Percentiles rank a stretch among this genome's conserved stretches.
Conservation (phyloP, 169 alveolate genomes). For the Plasmodium yoelii region DNA sequence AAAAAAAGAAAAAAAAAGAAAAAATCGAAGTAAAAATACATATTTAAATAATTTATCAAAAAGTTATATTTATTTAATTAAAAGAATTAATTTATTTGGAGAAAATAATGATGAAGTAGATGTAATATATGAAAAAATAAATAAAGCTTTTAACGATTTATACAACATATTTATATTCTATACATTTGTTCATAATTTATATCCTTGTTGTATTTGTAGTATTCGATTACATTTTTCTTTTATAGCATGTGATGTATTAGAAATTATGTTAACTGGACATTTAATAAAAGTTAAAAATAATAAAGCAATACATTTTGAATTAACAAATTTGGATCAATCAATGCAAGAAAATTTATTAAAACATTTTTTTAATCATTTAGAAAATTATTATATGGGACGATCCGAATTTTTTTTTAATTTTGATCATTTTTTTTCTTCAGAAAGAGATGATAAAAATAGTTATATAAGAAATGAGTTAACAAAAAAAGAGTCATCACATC, state of each 20-base stretch:
- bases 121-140: conserved; percentile 54
- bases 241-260: conserved; percentile 49
- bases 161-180: conserved; percentile 64
- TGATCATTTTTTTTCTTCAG: conserved; percentile 6
- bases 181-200: conserved; percentile 33
- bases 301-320: conserved; percentile 29
- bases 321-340: conserved; percentile 33
- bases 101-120: conserved; percentile 68
- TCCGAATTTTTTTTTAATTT: conserved; percentile 26
- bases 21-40: conserved; percentile 39
- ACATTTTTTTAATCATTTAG: conserved; percentile 72
- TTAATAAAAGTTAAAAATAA: conserved; percentile 71
- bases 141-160: conserved; percentile 52
- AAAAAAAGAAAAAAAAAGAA: conserved; percentile 51
- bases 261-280: conserved; percentile 73
- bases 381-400: conserved; percentile 63
- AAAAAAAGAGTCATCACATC: neutral
- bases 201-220: conserved; percentile 62
- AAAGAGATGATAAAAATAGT: conserved; percentile 6
- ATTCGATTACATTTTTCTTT: conserved; percentile 33
- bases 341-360: conserved; percentile 53
- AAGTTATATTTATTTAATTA: conserved; percentile 65
- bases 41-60: conserved; percentile 62
- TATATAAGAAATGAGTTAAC: neutral
- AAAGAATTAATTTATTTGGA: conserved; percentile 53